phyloP scores from a whole-genome alignment of 495 filamentous ascomycete species.

The Podospora anserina region DNA sequence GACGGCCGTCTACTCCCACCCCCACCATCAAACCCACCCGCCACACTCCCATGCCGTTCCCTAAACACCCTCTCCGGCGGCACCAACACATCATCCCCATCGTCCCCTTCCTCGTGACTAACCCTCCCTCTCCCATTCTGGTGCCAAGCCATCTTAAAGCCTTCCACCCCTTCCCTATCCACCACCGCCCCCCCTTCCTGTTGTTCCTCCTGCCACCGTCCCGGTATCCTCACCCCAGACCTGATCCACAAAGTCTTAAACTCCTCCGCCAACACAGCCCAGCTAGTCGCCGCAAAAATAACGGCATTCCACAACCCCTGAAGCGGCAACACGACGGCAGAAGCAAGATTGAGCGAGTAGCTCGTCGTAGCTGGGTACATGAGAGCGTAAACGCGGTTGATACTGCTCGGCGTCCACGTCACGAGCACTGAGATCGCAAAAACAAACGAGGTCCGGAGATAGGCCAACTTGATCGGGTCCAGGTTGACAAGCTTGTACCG shows the following conservation, averaged over 20 bases:
- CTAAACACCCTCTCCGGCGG: neutral
- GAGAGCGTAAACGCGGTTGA: constrained; percentile 73
- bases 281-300: constrained; percentile 67
- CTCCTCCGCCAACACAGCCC: constrained; percentile 37
- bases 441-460: constrained; percentile 74
- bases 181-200: neutral
- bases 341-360: constrained; percentile 67
- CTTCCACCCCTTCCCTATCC: neutral
- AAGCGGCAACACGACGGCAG: constrained; percentile 71
- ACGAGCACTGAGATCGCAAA: constrained; percentile 77
- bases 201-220: neutral
- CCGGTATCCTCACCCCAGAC: neutral
- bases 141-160: neutral
- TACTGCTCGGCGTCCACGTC: constrained; percentile 78
- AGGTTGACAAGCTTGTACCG: constrained; percentile 39
- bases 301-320: constrained; percentile 85
- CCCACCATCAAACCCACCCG: neutral
- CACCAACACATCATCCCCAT: neutral
- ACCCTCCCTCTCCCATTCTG: neutral
- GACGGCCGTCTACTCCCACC: neutral
- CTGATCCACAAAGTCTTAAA: neutral
- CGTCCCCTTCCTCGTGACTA: neutral
- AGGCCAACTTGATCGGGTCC: constrained; percentile 66
- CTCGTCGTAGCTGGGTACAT: constrained; percentile 52
- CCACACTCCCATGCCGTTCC: constrained; percentile 5